Conservation (phyloP, 768 basidiomycete genomes). For the Suillus subluteus region DNA sequence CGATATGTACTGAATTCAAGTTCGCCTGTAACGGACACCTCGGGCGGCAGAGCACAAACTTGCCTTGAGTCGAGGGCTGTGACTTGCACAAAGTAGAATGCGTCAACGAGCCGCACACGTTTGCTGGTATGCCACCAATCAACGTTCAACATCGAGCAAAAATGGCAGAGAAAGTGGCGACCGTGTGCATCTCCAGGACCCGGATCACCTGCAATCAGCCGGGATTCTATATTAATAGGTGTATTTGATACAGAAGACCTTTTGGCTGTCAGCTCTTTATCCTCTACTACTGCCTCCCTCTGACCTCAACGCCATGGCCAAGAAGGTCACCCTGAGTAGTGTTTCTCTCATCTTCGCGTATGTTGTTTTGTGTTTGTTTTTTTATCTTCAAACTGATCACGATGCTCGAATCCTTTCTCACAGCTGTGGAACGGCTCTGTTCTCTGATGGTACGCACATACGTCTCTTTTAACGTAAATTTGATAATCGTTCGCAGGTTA, state of each 20-base stretch:
- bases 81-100: background rate
- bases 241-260: background rate
- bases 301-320: conserved; percentile 14
- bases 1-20: background rate
- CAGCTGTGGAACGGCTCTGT: conserved; percentile 86
- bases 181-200: background rate
- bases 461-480: background rate
- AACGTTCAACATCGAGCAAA: background rate
- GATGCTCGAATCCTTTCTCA: background rate
- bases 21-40: background rate
- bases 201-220: background rate
- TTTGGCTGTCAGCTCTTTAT: background rate
- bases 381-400: conserved; percentile 8
- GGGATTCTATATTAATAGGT: background rate
- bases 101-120: background rate
- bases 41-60: background rate
- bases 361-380: conserved; percentile 27
- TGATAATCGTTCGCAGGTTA: conserved; percentile 54
- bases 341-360: conserved; percentile 89
- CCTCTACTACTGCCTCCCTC: background rate
- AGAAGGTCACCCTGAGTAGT: conserved; percentile 39
- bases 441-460: conserved; percentile 72
- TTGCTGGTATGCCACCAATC: background rate
- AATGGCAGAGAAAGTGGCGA: background rate
- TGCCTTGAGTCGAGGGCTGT: no score